A percentile compares a stretch with the other conserved stretches of the same genome.
Evolutionary conservation across 441 rosid genomes (phyloP).

Genomic region (Populus hybrid): DNA sequence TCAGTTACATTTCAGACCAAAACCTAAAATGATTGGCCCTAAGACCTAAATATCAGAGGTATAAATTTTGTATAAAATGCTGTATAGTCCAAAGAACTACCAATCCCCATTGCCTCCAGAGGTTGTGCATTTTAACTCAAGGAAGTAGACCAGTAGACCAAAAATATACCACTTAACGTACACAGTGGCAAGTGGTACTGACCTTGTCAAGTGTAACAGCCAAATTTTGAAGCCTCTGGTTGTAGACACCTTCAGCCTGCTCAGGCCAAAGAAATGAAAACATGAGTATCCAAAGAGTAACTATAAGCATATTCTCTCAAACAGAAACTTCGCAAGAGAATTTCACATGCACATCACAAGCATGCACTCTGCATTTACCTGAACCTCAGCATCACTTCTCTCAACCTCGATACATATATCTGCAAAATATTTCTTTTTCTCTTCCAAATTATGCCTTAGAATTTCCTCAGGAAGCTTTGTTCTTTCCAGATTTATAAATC

Average conservation of each 20-base stretch:
- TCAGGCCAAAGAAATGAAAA: slow-evolving; percentile 15
- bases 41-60: background rate
- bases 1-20: background rate
- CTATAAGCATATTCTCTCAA: background rate
- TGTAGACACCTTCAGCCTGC: slow-evolving; percentile 99
- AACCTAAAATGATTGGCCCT: background rate
- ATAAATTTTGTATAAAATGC: background rate
- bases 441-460: slow-evolving; percentile 90
- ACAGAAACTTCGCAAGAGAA: background rate
- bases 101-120: background rate
- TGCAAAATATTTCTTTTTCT: slow-evolving; percentile 77
- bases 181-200: slow-evolving; percentile 12
- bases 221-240: slow-evolving; percentile 99
- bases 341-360: background rate
- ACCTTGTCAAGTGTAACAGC: slow-evolving; percentile 99
- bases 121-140: background rate
- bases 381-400: slow-evolving; percentile 98
- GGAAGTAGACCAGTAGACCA: background rate
- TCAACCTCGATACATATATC: slow-evolving; percentile 83
- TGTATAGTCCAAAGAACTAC: background rate
- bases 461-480: slow-evolving; percentile 96
- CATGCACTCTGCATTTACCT: slow-evolving; percentile 46
- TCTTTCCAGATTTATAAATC: slow-evolving; percentile 94
- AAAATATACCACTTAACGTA: background rate
- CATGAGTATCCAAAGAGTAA: slow-evolving; percentile 3